phyloP scores from a whole-genome alignment of 2,329 filamentous ascomycete species.

The Fonsecaea pugnacius region DNA sequence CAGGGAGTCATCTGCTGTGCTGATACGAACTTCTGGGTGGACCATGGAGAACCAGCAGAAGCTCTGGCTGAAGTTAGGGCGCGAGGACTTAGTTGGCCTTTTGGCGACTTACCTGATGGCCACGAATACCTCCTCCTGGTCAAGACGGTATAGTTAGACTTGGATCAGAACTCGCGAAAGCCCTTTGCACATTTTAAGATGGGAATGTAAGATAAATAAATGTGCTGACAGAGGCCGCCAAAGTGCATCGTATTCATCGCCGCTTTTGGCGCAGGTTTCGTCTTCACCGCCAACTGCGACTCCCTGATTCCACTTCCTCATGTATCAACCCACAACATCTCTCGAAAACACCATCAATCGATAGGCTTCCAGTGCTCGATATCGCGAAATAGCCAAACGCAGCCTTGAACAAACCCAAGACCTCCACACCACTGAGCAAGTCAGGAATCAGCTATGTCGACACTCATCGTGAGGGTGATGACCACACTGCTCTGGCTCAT shows the following conservation, averaged over 20 bases:
- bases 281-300: neutral
- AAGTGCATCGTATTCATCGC: slow-evolving; percentile 2
- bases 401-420: neutral
- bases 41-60: slow-evolving; percentile 9
- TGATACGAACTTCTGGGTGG: slow-evolving; percentile 20
- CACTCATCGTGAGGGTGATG: neutral
- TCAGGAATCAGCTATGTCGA: neutral
- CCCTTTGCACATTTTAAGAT: neutral
- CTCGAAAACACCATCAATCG: neutral
- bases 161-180: neutral
- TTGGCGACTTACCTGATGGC: slow-evolving; percentile 15
- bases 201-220: neutral
- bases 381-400: neutral
- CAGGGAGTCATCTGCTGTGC: slow-evolving; percentile 13
- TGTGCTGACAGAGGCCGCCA: neutral
- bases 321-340: neutral
- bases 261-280: neutral
- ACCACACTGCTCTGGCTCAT: slow-evolving; percentile 14
- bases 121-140: slow-evolving; percentile 14
- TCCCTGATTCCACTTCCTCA: neutral
- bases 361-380: neutral
- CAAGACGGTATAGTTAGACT: neutral
- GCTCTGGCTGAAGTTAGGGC: slow-evolving; percentile 4
- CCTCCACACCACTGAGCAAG: neutral
- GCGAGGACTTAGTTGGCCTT: slow-evolving; percentile 14